Base-by-base conservation (phyloP, 805 yeast species). In the Ogataea polymorpha region DNA sequence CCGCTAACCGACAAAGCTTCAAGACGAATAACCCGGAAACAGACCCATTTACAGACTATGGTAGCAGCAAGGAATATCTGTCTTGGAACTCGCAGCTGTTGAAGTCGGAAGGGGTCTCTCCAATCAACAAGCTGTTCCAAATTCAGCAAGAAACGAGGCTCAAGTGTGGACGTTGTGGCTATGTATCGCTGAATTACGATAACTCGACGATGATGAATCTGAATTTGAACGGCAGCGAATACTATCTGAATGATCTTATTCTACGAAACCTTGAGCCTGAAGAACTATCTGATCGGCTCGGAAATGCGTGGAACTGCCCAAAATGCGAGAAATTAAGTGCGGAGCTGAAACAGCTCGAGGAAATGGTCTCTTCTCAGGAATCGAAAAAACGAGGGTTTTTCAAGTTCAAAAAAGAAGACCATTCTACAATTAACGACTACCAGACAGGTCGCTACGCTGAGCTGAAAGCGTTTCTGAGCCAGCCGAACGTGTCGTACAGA, bases 261-360 rank as follows among this genome's bases (percentile, higher is more conserved):
- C 63, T 68, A 23, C 68, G 79, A 55, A 83, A 77, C 54, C 76
- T 85, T 0, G 67, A 71, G 39, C 80, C 79, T 44, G 95, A 85
- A 58, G 68, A 79, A 3, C 61, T 85, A 37, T 66, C 70, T n/a
- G 69, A 71, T 6, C 83, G 55, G 23, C 44, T 87, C 18, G 90
- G 81, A 6, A 84, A 85, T 62, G 86, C 93, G 1, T 85, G 95
- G 95, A 76, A 81, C 48, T 85, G 95, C 66, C 90, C 93, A 6
- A 75, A 78, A 40, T 85, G 95, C 64, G 62, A 60, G 38, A 63
- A 72, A 44, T 32, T 49, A 34, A 23, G 42, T 51, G 58, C 46
- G 43, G 51, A 42, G 42, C 37, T 24, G 49, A 44, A 29, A 49
- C 38, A 35, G 30, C 36, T 41, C 49, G 59, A 36, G 34, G 42